A percentile compares a stretch with the other conserved stretches of the same genome.
These are phyloP conservation scores for Aspergillus sp. DNA, from an alignment of 2,329 filamentous ascomycete genomes.

Conservation along the genomic window DNA sequence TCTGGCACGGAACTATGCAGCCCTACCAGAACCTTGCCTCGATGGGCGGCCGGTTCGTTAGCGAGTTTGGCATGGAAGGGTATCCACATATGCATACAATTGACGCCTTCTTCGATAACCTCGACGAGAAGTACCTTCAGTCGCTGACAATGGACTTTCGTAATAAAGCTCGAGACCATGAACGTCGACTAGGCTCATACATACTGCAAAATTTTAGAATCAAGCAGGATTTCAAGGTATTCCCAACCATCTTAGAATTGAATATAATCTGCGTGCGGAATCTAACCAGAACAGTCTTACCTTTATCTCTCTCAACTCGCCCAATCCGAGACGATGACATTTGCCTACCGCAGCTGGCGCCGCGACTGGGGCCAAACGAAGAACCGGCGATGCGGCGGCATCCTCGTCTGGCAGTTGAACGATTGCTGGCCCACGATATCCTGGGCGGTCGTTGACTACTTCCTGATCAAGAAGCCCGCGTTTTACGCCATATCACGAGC, in stretches of 20 bases:
- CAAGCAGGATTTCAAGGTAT: conserved; percentile 59
- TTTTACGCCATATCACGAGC: conserved; percentile 65
- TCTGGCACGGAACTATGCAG: conserved; percentile 94
- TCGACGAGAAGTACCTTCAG: conserved; percentile 78
- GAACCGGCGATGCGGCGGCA: conserved; percentile 50
- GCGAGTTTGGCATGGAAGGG: conserved; percentile 93
- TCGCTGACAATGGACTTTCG: conserved; percentile 90
- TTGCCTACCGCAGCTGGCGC: conserved; percentile 61
- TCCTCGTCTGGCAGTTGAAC: conserved; percentile 53
- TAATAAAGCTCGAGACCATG: conserved; percentile 91
- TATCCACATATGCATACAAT: conserved; percentile 86
- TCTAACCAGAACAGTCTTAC: conserved; percentile 58
- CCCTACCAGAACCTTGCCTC: conserved; percentile 90
- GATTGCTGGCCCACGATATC: conserved; percentile 64
- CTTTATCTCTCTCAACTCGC: conserved; percentile 69
- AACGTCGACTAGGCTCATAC: conserved; percentile 83
- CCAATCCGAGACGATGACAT: conserved; percentile 65
- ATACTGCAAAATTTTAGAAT: conserved; percentile 83
- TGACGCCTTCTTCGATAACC: conserved; percentile 72
- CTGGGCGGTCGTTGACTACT: conserved; percentile 67
- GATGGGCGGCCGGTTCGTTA: conserved; percentile 84
- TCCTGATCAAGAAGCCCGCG: conserved; percentile 63
- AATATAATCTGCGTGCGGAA: conserved; percentile 29
- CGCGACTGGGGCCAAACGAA: conserved; percentile 48
- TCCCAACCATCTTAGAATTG: neutral